Base-by-base conservation (phyloP, 441 rosid species). In the Gossypium gossypioides region DNA sequence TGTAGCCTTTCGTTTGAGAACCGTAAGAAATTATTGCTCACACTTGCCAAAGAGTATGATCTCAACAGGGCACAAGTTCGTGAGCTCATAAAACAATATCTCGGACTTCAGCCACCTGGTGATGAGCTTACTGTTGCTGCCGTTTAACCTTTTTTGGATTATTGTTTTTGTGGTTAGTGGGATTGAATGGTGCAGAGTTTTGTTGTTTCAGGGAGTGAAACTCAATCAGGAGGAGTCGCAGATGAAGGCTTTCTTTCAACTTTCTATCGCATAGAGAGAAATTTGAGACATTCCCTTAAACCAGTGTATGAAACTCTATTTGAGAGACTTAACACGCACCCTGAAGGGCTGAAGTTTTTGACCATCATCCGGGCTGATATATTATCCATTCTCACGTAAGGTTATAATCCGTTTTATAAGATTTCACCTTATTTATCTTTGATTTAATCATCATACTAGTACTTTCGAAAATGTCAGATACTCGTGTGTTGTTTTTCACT, bases 291-390 rank as follows among this genome's bases (percentile, higher is more conserved):
- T 71, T 84, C 90, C 68, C 93, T 92, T 62, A 81, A 84, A 86
- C 98, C 98, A 21, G 75, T 77, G 6, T 92, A 91, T 84, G 97
- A 87, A 79, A 75, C 79, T 74, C 90, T 95, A 58, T 95, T 95
- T 79, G 96, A 95, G 78, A 84, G 95, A 68, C 81, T 95, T 69
- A 92, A 92, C 81, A 92, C 83, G 48, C 93, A 92, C 71, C 88
- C 91, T 21, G 96, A 93, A 74, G 98, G 99, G 32, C 72, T 92
- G 89, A 88, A 83, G 82, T 82, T 92, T 84, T 79, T 95, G 81
- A 76, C 93, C 52, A 68, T 83, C 67, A 85, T 95, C 60, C 92
- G 97, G 21, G 92, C 98, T 55, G 97, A 95, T 84, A 86, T 92
- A 64, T 84, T 92, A 24, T 86, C 84, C 0, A 76, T 88, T 77